Evolutionary conservation across 768 basidiomycete species (phyloP).

Genomic region (Mycena latifolia): DNA sequence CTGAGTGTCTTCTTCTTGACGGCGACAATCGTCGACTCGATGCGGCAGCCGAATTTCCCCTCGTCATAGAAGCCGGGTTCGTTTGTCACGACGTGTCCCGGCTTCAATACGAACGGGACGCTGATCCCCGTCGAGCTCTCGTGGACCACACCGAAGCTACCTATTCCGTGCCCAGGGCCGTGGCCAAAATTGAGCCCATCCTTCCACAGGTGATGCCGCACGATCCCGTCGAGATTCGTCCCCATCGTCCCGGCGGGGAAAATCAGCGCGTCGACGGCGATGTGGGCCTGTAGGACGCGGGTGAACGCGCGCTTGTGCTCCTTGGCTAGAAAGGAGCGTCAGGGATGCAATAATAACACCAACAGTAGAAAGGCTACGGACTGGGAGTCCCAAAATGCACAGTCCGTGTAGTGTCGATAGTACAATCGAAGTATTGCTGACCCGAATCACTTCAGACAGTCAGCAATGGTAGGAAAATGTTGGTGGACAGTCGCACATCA

Average conservation of each 20-base stretch:
- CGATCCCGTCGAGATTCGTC: constrained; percentile 60
- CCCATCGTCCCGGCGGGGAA: constrained; percentile 73
- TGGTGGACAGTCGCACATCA: constrained; percentile 8
- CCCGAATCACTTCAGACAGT: constrained; percentile 70
- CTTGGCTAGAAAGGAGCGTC: constrained; percentile 39
- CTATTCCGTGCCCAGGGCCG: constrained; percentile 68
- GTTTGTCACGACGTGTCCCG: constrained; percentile 79
- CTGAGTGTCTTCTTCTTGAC: constrained; percentile 48
- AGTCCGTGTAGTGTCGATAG: constrained; percentile 76
- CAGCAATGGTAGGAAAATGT: neutral
- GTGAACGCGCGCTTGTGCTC: constrained; percentile 79
- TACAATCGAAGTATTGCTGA: constrained; percentile 78
- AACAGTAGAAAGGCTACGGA: neutral
- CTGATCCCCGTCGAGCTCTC: constrained; percentile 38
- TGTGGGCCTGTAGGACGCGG: constrained; percentile 76
- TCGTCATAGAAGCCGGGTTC: constrained; percentile 72
- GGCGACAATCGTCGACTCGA: constrained; percentile 33
- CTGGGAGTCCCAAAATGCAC: constrained; percentile 77
- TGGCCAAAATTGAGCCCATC: constrained; percentile 66
- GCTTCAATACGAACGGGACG: constrained; percentile 56
- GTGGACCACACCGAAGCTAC: constrained; percentile 32
- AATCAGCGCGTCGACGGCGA: constrained; percentile 73
- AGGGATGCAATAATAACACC: neutral
- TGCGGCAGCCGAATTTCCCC: constrained; percentile 35
- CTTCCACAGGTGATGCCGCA: constrained; percentile 71